Evolutionary conservation across 805 yeast genomes (phyloP).

Genomic region (Starmerella floricola): DNA sequence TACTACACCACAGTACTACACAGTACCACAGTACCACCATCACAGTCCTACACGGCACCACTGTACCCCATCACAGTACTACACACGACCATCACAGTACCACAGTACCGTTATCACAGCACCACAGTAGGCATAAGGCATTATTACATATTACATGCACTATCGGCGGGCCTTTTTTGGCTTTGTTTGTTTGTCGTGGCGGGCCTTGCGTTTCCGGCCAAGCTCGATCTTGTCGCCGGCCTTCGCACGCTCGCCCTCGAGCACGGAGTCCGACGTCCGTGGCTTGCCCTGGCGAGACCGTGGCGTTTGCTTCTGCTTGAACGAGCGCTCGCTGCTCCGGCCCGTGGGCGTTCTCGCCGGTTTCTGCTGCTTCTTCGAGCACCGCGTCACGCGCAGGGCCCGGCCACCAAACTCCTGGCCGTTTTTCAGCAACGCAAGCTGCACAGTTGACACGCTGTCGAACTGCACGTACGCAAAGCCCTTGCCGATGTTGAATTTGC

Average conservation of each 20-base stretch:
- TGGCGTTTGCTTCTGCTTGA: constrained; percentile 13
- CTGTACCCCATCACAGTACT: too few species aligned
- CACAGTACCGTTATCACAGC: too few species aligned
- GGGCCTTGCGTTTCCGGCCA: constrained; percentile 19
- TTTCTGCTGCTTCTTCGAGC: constrained; percentile 30
- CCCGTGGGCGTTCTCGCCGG: background rate
- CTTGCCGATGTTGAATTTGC: constrained; percentile 89
- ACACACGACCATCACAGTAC: too few species aligned
- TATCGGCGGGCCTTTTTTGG: constrained; percentile 1
- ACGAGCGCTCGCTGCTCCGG: constrained; percentile 3
- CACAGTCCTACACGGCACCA: too few species aligned
- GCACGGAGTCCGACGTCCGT: constrained; percentile 7
- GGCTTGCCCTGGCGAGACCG: constrained; percentile 12
- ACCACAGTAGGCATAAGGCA: too few species aligned
- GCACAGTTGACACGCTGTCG: constrained; percentile 50
- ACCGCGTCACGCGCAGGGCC: constrained; percentile 64
- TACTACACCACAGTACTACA: too few species aligned
- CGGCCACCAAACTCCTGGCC: constrained; percentile 50
- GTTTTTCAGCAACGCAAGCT: constrained; percentile 67
- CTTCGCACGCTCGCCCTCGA: constrained; percentile 28
- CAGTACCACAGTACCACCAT: too few species aligned
- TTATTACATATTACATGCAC: background rate
- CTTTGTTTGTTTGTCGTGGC: constrained; percentile 8
- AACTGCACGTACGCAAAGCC: constrained; percentile 96
- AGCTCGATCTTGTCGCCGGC: constrained; percentile 15